Conservation (phyloP, 805 yeast species). For the Candida vaughaniae region DNA sequence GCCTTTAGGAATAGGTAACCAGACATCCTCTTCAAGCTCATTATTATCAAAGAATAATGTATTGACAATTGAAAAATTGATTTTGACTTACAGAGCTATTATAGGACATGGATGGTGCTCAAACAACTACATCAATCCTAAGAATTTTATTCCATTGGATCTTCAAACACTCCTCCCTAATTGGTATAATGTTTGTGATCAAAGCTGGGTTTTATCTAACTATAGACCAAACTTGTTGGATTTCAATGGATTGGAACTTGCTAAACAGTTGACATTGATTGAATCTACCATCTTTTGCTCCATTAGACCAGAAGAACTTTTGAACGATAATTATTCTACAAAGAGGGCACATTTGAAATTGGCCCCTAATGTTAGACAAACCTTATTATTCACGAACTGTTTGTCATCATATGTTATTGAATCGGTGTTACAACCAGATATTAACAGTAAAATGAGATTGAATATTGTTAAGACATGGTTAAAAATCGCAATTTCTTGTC, state of each 20-base stretch:
- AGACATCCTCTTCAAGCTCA: constrained; percentile 38
- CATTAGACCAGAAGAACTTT: constrained; percentile 62
- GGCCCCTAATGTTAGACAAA: constrained; percentile 62
- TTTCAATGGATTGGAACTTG: constrained; percentile 69
- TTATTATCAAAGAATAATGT: constrained; percentile 40
- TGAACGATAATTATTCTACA: constrained; percentile 62
- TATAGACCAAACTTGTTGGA: constrained; percentile 54
- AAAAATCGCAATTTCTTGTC: constrained; percentile 68
- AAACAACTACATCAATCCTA: constrained; percentile 25
- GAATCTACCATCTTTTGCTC: constrained; percentile 66
- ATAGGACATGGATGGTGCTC: constrained; percentile 50
- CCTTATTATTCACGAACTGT: constrained; percentile 67
- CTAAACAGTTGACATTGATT: constrained; percentile 72
- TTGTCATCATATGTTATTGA: constrained; percentile 73
- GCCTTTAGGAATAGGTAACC: constrained; percentile 45
- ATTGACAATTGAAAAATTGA: constrained; percentile 47
- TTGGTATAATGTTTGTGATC: constrained; percentile 53
- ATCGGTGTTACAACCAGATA: constrained; percentile 55
- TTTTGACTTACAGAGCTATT: constrained; percentile 52
- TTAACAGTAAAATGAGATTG: constrained; percentile 48
- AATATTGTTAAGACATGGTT: constrained; percentile 67
- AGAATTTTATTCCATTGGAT: constrained; percentile 29
- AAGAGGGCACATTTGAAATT: constrained; percentile 56
- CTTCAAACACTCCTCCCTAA: constrained; percentile 38
- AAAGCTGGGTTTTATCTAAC: constrained; percentile 56